Evolutionary conservation across 805 yeast species (phyloP).

Genomic region (Ogataea allantospora): DNA sequence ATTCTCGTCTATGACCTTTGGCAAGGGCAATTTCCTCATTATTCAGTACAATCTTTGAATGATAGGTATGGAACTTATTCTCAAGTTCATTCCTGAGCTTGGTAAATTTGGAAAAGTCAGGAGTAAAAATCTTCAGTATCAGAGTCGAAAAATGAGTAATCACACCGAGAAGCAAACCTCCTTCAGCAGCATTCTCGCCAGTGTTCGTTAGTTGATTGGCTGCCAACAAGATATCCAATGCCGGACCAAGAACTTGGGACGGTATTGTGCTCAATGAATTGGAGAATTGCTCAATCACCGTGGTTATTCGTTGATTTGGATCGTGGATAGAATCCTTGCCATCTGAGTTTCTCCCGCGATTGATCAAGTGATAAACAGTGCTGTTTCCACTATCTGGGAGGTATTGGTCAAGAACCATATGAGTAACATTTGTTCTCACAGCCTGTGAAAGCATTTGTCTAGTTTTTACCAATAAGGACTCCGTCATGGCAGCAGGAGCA

Average conservation of each 20-base stretch:
- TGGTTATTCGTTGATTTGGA: slow-evolving; percentile 81
- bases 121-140: slow-evolving; percentile 71
- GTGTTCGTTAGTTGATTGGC: slow-evolving; percentile 69
- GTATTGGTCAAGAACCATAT: slow-evolving; percentile 63
- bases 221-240: slow-evolving; percentile 73
- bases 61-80: slow-evolving; percentile 79
- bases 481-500: slow-evolving; percentile 79
- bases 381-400: slow-evolving; percentile 68
- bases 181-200: slow-evolving; percentile 73
- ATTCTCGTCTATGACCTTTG: slow-evolving; percentile 77
- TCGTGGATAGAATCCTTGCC: slow-evolving; percentile 47
- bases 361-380: slow-evolving; percentile 70
- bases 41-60: slow-evolving; percentile 74
- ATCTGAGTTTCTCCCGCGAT: slow-evolving; percentile 28
- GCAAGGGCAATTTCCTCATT: slow-evolving; percentile 86
- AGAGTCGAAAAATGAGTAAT: slow-evolving; percentile 80
- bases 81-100: slow-evolving; percentile 75
- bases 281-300: slow-evolving; percentile 74
- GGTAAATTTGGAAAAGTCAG: slow-evolving; percentile 83
- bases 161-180: slow-evolving; percentile 72
- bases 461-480: slow-evolving; percentile 64
- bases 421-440: slow-evolving; percentile 64
- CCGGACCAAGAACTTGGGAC: slow-evolving; percentile 80
- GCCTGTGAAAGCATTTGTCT: slow-evolving; percentile 55
- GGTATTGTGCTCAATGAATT: slow-evolving; percentile 71